Conservation (phyloP, 768 basidiomycete genomes). For the Filobasidium wieringae region DNA sequence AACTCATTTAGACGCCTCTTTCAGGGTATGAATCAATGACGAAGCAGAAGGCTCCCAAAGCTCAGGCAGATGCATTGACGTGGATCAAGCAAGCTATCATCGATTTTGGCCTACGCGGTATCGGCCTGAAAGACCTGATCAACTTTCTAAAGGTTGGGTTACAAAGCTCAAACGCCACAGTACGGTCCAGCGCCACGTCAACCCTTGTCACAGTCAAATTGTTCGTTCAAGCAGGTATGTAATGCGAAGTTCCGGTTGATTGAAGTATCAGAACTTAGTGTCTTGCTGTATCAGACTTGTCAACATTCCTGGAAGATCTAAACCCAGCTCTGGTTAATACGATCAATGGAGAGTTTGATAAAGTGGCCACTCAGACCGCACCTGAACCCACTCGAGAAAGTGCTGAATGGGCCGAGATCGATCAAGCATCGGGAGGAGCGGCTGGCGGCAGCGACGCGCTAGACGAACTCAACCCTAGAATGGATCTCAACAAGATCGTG, state of each 20-base stretch:
- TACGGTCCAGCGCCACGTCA: conserved; percentile 87
- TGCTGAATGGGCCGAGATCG: conserved; percentile 50
- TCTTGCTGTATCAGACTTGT: conserved; percentile 52
- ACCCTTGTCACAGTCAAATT: conserved; percentile 78
- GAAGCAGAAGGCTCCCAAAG: conserved; percentile 96
- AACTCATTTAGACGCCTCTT: conserved; percentile 9
- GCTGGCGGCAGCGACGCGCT: conserved; percentile 54
- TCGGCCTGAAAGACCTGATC: conserved; percentile 71
- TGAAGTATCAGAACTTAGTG: conserved; percentile 15
- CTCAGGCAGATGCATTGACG: conserved; percentile 72
- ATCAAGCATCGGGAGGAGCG: conserved; percentile 42
- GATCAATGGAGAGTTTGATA: conserved; percentile 84
- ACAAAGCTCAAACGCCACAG: conserved; percentile 86
- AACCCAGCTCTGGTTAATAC: conserved; percentile 87
- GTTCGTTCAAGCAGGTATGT: conserved; percentile 75
- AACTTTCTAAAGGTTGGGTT: conserved; percentile 78
- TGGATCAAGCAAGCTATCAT: conserved; percentile 78
- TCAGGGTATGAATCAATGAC: conserved; percentile 82
- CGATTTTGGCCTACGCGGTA: conserved; percentile 83
- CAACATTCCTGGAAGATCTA: conserved; percentile 81
- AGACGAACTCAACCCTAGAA: conserved; percentile 88
- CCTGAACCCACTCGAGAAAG: conserved; percentile 70
- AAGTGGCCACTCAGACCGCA: conserved; percentile 61
- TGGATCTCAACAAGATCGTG: conserved; percentile 77
- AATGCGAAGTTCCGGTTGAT: not conserved